A percentile compares a stretch with the other conserved stretches of the same genome.
phyloP scores from a whole-genome alignment of 202 grass and related monocot species.

The Elaeis oleifera region DNA sequence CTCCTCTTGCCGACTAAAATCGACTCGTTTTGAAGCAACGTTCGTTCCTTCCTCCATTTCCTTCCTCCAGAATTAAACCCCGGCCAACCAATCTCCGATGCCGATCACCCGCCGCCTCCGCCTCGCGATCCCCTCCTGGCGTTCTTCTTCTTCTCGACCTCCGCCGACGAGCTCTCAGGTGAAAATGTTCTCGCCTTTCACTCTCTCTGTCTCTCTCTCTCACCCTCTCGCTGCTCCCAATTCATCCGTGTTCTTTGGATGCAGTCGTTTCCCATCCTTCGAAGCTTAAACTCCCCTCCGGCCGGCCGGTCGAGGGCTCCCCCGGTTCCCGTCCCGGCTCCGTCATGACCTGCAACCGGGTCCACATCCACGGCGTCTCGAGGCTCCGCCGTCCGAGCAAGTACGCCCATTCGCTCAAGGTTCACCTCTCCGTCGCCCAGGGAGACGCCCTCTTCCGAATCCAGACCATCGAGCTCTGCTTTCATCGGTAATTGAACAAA shows the following conservation, averaged over 20 bases:
- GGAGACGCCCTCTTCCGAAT: slow-evolving; percentile 28
- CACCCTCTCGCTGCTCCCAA: too few relatives aligned
- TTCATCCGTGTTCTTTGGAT: background rate
- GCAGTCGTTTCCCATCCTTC: slow-evolving; percentile 58
- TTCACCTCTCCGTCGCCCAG: slow-evolving; percentile 34
- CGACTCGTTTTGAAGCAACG: too few relatives aligned
- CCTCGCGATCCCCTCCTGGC: background rate
- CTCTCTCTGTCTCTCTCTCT: background rate
- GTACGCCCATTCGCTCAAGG: slow-evolving; percentile 54
- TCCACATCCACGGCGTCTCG: slow-evolving; percentile 52
- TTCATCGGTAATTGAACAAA: slow-evolving; percentile 54
- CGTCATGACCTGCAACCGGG: slow-evolving; percentile 43
- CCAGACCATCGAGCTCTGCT: slow-evolving; percentile 68
- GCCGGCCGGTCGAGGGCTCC: slow-evolving; percentile 15
- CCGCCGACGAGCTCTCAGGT: slow-evolving; percentile 30
- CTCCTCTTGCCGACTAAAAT: too few relatives aligned
- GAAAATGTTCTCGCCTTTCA: background rate
- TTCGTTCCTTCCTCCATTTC: slow-evolving; percentile 17
- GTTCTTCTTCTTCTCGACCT: slow-evolving; percentile 2
- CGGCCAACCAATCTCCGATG: slow-evolving; percentile 2
- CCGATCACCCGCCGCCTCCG: background rate
- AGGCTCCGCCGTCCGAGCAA: slow-evolving; percentile 57
- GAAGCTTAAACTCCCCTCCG: slow-evolving; percentile 20
- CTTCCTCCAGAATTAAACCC: slow-evolving; percentile 14
- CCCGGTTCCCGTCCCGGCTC: slow-evolving; percentile 27